Base-by-base conservation (phyloP, 352 stramenopile species). In the Phytophthora sojae region DNA sequence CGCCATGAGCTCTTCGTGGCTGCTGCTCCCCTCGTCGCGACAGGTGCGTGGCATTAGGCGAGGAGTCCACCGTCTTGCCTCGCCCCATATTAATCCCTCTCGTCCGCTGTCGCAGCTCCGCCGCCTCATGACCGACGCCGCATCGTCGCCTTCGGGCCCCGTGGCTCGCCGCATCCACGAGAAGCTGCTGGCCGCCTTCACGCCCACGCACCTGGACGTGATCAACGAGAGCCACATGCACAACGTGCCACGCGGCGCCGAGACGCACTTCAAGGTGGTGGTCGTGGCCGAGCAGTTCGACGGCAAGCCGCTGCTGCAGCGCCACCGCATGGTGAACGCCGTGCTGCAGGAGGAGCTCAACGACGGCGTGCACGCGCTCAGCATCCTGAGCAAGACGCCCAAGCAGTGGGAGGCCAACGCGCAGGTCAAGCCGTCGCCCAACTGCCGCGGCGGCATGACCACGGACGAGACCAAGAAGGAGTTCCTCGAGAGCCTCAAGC, bases 191-290 rank as follows among this genome's bases (percentile, higher is more conserved):
- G 64, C 58, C 6, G 84, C 86, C 11, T 94, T 97, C 51, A 14
- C 60, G 47, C 90, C 90, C 15, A 23, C 70, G 56, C 80, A 96
- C 64, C 57, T 97, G 60, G 86, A 98, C 68, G 90, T 99, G 30
- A 79, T 95, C 30, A 99, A 99, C 74, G 96, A 99, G 81, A 97
- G 89, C 58, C 88, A 97, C 77, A 98, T 97, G 90, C 96, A 99
- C 85, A 98, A 97, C 69, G 96, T 98, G 35, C 95, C 95, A 12
- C 92, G 91, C 55, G 88, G 91, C 64, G 95, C 93, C 15, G 96
- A 99, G 85, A 99, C 94, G 19, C 97, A 99, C 77, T 99, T 99
- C 79, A 98, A 99, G 79, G 94, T 99, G 9, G 85, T 99, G 23
- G 89, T 99, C 0, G 92, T 99, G 8, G 90, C 89, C 11, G 83